Evolutionary conservation across 106 monocot genomes (phyloP), one percentile per base, ranked within the genome.

Genomic region (Dendrobium chrysotoxum): DNA sequence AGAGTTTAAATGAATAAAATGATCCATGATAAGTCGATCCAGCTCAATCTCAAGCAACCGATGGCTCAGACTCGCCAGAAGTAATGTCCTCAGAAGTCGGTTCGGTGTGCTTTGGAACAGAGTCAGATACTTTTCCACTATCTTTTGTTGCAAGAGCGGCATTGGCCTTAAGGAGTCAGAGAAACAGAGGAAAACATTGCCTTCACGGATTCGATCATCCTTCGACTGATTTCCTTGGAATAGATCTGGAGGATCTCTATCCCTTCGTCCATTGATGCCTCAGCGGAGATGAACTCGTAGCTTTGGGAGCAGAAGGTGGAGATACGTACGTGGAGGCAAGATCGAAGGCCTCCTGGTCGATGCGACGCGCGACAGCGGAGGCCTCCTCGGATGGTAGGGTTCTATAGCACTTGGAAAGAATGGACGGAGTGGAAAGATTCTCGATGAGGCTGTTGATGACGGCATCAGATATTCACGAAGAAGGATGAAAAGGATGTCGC

Each of bases 391-490:
- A 25, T 61, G 84, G 66, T 21, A 88, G 23, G 78, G 46, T 73
- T 35, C 91, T 88, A 84, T 86, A 88, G 77, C 88, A 84, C 75
- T 88, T 86, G 84, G 88, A 77, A 46, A 91, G 79, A 26, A 80
- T 73, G 77, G 87, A 88, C 30, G 84, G 45, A 42, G 44, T 45
- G 68, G 84, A 67, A 23, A 91, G 86, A 31, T 79, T 88, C 46
- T 91, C 84, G 67, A 91, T 81, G 55, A 91, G 86, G 77, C 88
- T 86, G 40, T 68, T 68, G 41, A 80, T 79, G n/a, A 91, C 91
- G 39, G 91, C 88, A 17, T 91, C 91, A 91, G 78, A 91, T 88
- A 65, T 79, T 85, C 61, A 88, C 75, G 77, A 83, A 85, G 73
- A 85, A 17, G 5, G 79, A 55, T 5, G 77, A 31, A 6, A 8